A percentile compares a stretch with the other conserved stretches of the same genome.
Conservation (phyloP, 345 rosid genomes). For the Hevea brasiliensis region DNA sequence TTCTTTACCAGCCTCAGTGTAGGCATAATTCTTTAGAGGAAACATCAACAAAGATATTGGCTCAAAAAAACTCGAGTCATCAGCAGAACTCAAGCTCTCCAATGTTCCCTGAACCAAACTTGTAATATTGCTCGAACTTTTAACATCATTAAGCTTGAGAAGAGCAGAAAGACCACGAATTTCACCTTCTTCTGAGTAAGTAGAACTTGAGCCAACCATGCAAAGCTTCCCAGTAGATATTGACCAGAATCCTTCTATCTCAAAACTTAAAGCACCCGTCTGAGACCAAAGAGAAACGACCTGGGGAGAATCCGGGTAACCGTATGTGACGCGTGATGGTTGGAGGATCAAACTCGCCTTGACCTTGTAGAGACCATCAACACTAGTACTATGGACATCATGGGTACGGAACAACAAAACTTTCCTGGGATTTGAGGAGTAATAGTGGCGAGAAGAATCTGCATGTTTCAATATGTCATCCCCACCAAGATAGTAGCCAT, state of each 20-base stretch:
- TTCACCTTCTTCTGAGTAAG: conserved; percentile 9
- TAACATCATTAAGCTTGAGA: conserved; percentile 21
- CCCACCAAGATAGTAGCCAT: conserved; percentile 29
- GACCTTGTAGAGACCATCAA: conserved; percentile 20
- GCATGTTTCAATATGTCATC: not conserved
- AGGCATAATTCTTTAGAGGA: conserved; percentile 27
- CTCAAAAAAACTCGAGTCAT: conserved; percentile 15
- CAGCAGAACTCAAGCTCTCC: conserved; percentile 16
- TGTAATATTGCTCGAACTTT: conserved; percentile 5
- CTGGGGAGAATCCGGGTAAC: not conserved
- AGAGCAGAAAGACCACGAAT: conserved; percentile 14
- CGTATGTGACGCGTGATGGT: not conserved
- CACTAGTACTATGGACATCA: conserved; percentile 17
- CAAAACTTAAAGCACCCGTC: conserved; percentile 13
- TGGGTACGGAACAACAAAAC: conserved; percentile 8
- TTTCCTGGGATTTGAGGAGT: not conserved
- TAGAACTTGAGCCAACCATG: conserved; percentile 30
- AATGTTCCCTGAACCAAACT: conserved; percentile 25
- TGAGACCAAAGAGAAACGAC: not conserved
- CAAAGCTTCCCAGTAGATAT: conserved; percentile 24
- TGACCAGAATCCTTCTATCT: conserved; percentile 38
- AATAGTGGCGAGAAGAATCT: not conserved
- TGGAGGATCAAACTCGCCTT: conserved; percentile 17
- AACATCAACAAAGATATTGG: conserved; percentile 32
- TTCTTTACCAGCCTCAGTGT: conserved; percentile 16